phyloP scores from a whole-genome alignment of 176 grass and related monocot genomes.

The Dendrocalamus sinicus region DNA sequence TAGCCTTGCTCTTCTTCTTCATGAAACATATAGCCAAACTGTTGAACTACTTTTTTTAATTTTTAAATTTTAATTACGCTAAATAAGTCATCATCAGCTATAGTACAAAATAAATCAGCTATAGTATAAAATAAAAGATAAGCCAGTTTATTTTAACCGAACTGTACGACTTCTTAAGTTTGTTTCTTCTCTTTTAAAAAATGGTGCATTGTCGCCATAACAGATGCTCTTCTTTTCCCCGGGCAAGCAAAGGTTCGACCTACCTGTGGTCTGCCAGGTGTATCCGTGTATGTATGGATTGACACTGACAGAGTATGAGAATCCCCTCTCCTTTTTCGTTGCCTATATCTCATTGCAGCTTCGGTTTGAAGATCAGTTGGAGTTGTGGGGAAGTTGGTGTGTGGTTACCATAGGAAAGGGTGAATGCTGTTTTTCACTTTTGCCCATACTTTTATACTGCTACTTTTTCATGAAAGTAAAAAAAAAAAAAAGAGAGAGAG shows the following conservation, averaged over 20 bases:
- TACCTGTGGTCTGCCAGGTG: background rate
- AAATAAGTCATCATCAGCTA: no score
- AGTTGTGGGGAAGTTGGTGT: constrained; percentile 1
- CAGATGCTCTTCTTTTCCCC: background rate
- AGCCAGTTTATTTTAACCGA: no score
- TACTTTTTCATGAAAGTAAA: background rate
- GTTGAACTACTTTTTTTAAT: no score
- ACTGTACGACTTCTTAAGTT: no score
- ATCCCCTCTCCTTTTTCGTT: background rate
- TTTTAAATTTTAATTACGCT: no score
- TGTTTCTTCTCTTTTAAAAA: background rate
- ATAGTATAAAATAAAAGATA: no score
- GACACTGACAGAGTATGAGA: background rate
- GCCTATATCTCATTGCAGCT: background rate
- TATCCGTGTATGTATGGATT: background rate
- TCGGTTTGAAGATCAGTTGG: background rate
- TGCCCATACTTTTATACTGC: background rate
- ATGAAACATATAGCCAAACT: no score
- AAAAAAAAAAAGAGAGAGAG: background rate
- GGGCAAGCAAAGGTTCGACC: constrained; percentile 26
- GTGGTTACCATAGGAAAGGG: background rate
- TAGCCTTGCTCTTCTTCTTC: background rate
- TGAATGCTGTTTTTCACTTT: background rate
- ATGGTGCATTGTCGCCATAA: constrained; percentile 20
- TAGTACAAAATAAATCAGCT: no score